Evolutionary conservation across 2,329 filamentous ascomycete species (phyloP).

Genomic region (Epichloe brachyelytri): DNA sequence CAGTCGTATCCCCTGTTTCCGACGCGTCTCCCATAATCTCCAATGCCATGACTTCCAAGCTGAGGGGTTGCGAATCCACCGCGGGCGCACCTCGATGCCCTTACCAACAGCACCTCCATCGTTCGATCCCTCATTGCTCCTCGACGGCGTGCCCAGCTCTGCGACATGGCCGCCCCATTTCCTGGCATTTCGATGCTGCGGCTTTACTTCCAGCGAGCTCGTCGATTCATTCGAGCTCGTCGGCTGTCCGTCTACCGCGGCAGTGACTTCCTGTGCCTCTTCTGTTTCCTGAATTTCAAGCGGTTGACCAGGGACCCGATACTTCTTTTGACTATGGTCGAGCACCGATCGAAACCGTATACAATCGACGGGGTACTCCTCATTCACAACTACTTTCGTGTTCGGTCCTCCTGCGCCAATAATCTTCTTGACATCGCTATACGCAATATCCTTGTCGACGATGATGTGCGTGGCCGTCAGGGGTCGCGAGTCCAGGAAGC

Average conservation of each 20-base stretch:
- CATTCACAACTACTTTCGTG: slow-evolving; percentile 45
- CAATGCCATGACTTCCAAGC: slow-evolving; percentile 5
- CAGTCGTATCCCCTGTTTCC: not conserved
- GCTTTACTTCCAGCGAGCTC: slow-evolving; percentile 36
- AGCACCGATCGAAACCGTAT: slow-evolving; percentile 44
- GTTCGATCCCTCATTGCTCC: slow-evolving; percentile 20
- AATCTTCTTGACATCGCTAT: slow-evolving; percentile 46
- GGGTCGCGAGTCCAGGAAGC: slow-evolving; percentile 55
- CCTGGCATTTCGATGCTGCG: slow-evolving; percentile 22
- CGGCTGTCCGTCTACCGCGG: not conserved
- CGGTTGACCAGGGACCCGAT: slow-evolving; percentile 41
- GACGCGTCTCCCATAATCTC: slow-evolving; percentile 8
- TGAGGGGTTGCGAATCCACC: slow-evolving; percentile 14
- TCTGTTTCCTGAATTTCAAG: slow-evolving; percentile 1
- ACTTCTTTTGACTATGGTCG: slow-evolving; percentile 45
- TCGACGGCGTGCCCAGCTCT: slow-evolving; percentile 23
- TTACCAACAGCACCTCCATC: slow-evolving; percentile 10
- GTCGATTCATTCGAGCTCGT: slow-evolving; percentile 12
- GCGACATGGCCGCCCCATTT: slow-evolving; percentile 25
- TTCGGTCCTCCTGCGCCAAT: slow-evolving; percentile 11
- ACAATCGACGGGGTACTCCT: slow-evolving; percentile 57
- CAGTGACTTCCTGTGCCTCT: not conserved
- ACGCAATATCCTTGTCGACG: slow-evolving; percentile 57
- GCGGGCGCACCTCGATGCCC: slow-evolving; percentile 4
- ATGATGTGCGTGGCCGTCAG: slow-evolving; percentile 61